Conservation (phyloP, 192 early-diverging fungal species). For the Dissophora globulifera region DNA sequence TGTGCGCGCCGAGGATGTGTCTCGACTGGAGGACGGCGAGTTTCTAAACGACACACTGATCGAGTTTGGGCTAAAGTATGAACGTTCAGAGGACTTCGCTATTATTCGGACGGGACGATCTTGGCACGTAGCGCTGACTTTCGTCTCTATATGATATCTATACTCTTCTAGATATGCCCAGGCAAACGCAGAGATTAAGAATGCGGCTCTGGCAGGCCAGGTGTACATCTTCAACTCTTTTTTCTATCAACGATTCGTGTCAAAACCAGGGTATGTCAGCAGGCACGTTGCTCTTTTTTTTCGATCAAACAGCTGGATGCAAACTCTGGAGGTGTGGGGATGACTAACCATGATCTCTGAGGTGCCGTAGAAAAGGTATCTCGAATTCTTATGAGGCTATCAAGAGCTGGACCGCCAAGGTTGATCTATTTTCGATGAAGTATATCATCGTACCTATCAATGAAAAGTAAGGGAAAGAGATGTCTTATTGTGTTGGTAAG, state of each 20-base stretch:
- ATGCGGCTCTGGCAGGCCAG: constrained; percentile 59
- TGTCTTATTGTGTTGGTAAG: no score
- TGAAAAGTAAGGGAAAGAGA: constrained; percentile 73
- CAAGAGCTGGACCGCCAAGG: constrained; percentile 79
- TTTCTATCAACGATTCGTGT: constrained; percentile 81
- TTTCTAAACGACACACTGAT: constrained; percentile 93
- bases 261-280: constrained; percentile 38
- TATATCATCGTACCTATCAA: constrained; percentile 90
- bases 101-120: no score
- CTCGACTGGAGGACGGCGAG: constrained; percentile 72
- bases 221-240: constrained; percentile 88
- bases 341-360: not conserved
- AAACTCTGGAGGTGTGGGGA: no score
- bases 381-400: constrained; percentile 69
- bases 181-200: constrained; percentile 35
- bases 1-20: constrained; percentile 70
- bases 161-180: constrained; percentile 43
- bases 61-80: constrained; percentile 84
- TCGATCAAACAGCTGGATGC: no score
- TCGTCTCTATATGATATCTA: not conserved
- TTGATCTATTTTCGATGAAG: constrained; percentile 80
- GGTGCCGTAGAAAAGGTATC: constrained; percentile 31
- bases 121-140: no score
- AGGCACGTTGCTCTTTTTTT: not conserved
- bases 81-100: no score